Evolutionary conservation across 257 asterid genomes (phyloP).

Genomic region (Jaltomata sinuosa): DNA sequence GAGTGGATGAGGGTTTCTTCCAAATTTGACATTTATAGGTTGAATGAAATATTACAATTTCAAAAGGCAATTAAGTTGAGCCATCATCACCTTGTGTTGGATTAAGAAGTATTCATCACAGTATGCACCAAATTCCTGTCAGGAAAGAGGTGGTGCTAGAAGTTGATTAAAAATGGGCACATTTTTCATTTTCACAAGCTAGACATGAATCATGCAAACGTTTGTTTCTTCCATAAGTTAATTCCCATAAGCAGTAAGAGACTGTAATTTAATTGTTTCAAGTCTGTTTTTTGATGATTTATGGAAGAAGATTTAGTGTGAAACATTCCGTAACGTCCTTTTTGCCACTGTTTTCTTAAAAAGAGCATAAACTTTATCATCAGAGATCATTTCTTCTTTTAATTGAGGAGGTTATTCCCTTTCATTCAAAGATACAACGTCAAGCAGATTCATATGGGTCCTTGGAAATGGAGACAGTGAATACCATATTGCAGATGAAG

Average conservation of each 20-base stretch:
- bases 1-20: not conserved
- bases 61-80: not conserved
- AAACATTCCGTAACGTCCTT: not conserved
- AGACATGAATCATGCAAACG: not conserved
- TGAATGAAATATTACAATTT: not conserved
- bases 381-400: not conserved
- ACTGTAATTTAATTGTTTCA: not conserved
- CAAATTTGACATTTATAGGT: not conserved
- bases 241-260: not conserved
- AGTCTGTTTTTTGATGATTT: not conserved
- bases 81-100: not conserved
- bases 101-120: not conserved
- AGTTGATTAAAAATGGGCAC: not conserved
- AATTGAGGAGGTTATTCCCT: not conserved
- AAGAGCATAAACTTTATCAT: not conserved
- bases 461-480: not conserved
- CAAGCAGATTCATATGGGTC: not conserved
- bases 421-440: not conserved
- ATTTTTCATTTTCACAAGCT: not conserved
- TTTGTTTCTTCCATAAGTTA: not conserved
- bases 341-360: not conserved
- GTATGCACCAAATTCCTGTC: not conserved
- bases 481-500: not conserved
- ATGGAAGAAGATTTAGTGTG: not conserved
- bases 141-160: not conserved